Base-by-base conservation (phyloP, 305 asterid species). In the Salvia sclarea region DNA sequence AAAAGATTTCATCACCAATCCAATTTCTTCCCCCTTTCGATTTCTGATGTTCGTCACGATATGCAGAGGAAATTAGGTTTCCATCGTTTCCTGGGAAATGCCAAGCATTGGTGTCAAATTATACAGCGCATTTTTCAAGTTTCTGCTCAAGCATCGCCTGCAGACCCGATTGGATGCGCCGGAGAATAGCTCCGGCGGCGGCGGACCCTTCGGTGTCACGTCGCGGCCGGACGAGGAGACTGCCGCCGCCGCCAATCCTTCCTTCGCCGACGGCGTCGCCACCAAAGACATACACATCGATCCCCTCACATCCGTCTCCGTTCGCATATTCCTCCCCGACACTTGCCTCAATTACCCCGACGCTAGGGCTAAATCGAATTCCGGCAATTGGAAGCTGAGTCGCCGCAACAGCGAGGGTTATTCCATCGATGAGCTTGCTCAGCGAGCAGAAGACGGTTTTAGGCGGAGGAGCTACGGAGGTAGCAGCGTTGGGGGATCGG, bases 51-150 rank as follows among this genome's bases (percentile, higher is more conserved):
- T 69, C 60, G 25, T 21, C 52, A 7, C 66, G 33, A 75, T 62
- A 68, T 25, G 68, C 64, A 25, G 20, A 33, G 65, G 48, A 65
- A 58, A 57, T 56, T 64, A 28, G 68, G 66, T 11, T 41, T 20
- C 33, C 6, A 14, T 49, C 5, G 84, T 43, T 64, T 33, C 30
- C 25, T 53, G 79, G 79, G 89, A 85, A 83, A 92, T 92, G 98
- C 98, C 98, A 61, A 89, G 91, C 79, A 91, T 92, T 66, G 96
- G 88, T n/a, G 86, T 92, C 61, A 92, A 92, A 82, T 61, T 92
- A 18, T 89, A 92, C 85, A 89, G 98, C 69, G 88, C 86, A 14
- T 89, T 89, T 79, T 92, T 92, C 84, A 92, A 92, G 74, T 89
- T 89, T 57, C 72, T 92, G 87, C 81, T 92, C 6, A 92, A 87